phyloP scores from a whole-genome alignment of 139 green algal species.

The Micractinium conductrix region DNA sequence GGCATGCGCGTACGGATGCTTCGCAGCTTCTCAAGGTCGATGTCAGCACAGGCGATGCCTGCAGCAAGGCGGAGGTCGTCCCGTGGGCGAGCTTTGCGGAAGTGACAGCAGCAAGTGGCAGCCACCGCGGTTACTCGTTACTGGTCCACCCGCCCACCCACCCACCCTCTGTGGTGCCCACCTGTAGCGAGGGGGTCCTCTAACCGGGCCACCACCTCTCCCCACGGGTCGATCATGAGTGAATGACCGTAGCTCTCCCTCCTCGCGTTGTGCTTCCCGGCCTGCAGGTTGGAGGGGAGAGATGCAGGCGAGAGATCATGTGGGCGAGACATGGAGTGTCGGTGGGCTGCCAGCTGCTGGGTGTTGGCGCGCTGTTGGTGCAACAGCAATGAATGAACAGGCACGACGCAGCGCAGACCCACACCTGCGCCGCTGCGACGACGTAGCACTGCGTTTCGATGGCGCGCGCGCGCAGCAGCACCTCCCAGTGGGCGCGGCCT shows the following conservation, averaged over 20 bases:
- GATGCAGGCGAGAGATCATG: too few species aligned
- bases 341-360: too few species aligned
- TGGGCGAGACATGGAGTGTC: too few species aligned
- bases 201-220: slow-evolving; percentile 76
- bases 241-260: slow-evolving; percentile 91
- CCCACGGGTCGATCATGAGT: slow-evolving; percentile 95
- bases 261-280: slow-evolving; percentile 89
- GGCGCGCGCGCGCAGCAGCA: slow-evolving; percentile 92
- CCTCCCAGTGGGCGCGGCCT: slow-evolving; percentile 94
- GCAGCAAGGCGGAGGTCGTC: slow-evolving; percentile 66
- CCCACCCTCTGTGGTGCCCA: too few species aligned
- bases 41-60: slow-evolving; percentile 79
- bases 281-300: too few species aligned
- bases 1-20: slow-evolving; percentile 43
- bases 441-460: slow-evolving; percentile 96
- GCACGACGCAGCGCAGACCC: not conserved
- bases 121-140: too few species aligned
- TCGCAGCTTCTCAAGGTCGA: slow-evolving; percentile 59
- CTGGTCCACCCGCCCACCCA: too few species aligned
- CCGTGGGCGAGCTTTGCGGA: too few species aligned
- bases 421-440: slow-evolving; percentile 89
- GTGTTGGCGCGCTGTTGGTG: too few species aligned
- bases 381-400: not conserved
- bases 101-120: too few species aligned
- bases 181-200: slow-evolving; percentile 72